Conservation (phyloP, 768 basidiomycete genomes). For the Russula sp. region DNA sequence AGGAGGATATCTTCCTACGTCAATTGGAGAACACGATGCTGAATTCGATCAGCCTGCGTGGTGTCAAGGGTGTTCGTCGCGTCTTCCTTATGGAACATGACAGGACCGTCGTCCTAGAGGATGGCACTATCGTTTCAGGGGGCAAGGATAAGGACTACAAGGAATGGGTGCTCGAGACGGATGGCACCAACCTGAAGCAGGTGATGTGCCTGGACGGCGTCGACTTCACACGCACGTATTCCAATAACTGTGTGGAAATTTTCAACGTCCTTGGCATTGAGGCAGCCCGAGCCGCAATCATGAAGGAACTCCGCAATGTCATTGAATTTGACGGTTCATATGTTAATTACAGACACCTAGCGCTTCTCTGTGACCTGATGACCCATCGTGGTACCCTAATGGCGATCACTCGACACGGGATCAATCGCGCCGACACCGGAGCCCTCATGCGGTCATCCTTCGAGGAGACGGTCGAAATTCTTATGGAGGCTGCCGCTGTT, state of each 20-base stretch:
- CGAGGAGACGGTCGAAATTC: conserved; percentile 98
- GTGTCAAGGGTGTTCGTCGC: conserved; percentile 83
- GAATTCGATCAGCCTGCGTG: conserved; percentile 89
- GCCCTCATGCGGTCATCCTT: conserved; percentile 98
- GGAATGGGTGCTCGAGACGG: conserved; percentile 98
- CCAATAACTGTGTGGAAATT: conserved; percentile 94
- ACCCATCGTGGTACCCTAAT: conserved; percentile 91
- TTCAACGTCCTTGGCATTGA: conserved; percentile 96
- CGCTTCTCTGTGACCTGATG: conserved; percentile 97
- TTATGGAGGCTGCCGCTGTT: conserved; percentile 97
- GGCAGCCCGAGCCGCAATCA: conserved; percentile 89
- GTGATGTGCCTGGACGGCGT: conserved; percentile 96
- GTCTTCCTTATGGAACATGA: conserved; percentile 93
- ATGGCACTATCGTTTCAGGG: conserved; percentile 50
- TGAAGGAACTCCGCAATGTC: conserved; percentile 89
- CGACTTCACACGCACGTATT: conserved; percentile 88
- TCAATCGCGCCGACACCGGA: conserved; percentile 98
- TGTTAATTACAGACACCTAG: conserved; percentile 97
- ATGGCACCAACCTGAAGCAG: conserved; percentile 91
- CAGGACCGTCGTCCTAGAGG: conserved; percentile 55
- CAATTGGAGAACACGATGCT: conserved; percentile 96
- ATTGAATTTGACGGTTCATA: conserved; percentile 99
- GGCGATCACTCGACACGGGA: conserved; percentile 99
- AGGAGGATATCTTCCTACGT: conserved; percentile 95
- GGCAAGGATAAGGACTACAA: conserved; percentile 43